Conservation (phyloP, 352 stramenopile genomes). For the Thraustochytrium striatum region DNA sequence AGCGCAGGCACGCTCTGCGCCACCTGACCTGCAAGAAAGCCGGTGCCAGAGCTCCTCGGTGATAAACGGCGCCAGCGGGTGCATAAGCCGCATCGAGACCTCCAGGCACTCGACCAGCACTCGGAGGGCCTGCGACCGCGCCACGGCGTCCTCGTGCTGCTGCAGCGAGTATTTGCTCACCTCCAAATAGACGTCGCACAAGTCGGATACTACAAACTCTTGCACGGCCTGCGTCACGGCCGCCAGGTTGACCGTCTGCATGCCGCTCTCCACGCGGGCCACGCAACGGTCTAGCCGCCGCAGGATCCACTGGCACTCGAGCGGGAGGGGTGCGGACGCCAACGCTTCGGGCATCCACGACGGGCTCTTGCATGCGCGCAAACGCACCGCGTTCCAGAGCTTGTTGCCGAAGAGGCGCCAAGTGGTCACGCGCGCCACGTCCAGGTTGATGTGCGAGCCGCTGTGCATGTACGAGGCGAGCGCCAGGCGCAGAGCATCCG, state of each 20-base stretch:
- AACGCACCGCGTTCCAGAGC: constrained; percentile 94
- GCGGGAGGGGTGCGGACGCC: constrained; percentile 50
- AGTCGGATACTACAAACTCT: constrained; percentile 95
- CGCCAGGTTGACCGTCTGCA: constrained; percentile 90
- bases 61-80: constrained; percentile 99
- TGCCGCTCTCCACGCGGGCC: constrained; percentile 67
- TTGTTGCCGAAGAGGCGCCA: constrained; percentile 99
- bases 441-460: constrained; percentile 90
- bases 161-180: no score
- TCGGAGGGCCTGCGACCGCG: no score
- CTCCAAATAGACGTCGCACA: constrained; percentile 99
- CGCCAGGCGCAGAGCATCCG: constrained; percentile 93
- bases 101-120: constrained; percentile 40
- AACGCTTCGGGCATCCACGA: constrained; percentile 54
- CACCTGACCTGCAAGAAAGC: no score
- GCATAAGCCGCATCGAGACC: constrained; percentile 70
- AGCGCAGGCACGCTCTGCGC: constrained; percentile 73
- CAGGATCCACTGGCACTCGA: constrained; percentile 73
- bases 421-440: constrained; percentile 85
- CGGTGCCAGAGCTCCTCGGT: constrained; percentile 99
- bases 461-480: constrained; percentile 89
- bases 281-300: constrained; percentile 66
- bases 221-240: constrained; percentile 90
- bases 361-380: constrained; percentile 56
- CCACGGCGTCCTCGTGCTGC: constrained; percentile 70